Base-by-base conservation (phyloP, 805 yeast genomes). In the Metschnikowia gelsemii region DNA sequence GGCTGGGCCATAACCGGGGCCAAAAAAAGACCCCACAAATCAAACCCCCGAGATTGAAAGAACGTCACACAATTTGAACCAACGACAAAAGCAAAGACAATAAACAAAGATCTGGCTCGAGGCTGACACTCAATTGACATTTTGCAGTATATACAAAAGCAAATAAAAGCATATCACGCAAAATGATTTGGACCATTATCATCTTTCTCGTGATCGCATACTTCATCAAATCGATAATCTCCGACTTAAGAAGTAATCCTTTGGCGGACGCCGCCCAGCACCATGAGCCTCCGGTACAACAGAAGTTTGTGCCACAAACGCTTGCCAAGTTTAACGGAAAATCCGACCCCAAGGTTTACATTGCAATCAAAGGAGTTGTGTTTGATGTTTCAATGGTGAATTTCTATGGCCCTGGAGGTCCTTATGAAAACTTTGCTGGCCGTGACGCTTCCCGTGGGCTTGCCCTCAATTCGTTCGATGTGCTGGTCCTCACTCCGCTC, bases 361-460 rank as follows among this genome's bases (percentile, higher is more conserved):
- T 91, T 47, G 93, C 87, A 0, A 87, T 91, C n/a, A 79, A 75
- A 52, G 95, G 96, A 1, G 82, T 74, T 19, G 96, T 91, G 2
- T 91, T 76, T 56, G 96, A 91, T 57, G 95, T 88, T 16, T 70
- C 87, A 4, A 69, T 72, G 8, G 95, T 95, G 0, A 78, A 90
- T 34, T 90, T 91, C 59, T 91, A 91, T 62, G 98, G 98, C 0
- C 98, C 98, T 5, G 87, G 91, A 22, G 97, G 97, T 0, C 96
- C 96, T 0, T 91, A 91, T 64, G 81, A 86, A 31, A 87, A 86
- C 58, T 91, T 91, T 72, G 97, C 97, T 0, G 98, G 98, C 1
- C 84, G 87, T 52, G 98, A 91, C 65, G 97, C 97, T 3, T 84
- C 95, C 0, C 73, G 98, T 50, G 98, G 97, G 0, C 74, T 91